Evolutionary conservation across 441 rosid species (phyloP), one percentile per base, ranked within the genome.

Genomic region (Flueggea neowawraea): DNA sequence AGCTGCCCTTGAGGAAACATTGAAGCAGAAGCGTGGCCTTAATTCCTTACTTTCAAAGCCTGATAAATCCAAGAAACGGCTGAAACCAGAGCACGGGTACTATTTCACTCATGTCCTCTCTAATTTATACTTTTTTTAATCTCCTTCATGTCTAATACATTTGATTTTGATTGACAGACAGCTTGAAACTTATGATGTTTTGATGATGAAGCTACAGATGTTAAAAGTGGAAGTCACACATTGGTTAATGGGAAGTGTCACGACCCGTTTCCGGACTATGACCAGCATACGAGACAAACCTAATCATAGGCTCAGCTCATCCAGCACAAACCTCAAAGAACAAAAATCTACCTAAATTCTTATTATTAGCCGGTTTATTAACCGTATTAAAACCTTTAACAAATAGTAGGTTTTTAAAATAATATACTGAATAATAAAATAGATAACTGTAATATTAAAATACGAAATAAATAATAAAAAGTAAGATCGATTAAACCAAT

Each of bases 111-210:
- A 36, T 36, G 9, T 8, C 41, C 41, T 57, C 48, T 15, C 15
- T 48, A 17, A 50, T 54, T 55, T 63, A 15, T 65, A 52, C 16
- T 52, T 8, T 16, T 58, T 57, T 33, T 66, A 17, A 2, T 12
- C 8, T 9, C 54, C 48, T 22, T 61, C 58, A 61, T 60, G 52
- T 60, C 65, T 70, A 56, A 67, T 50, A 62, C 36, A 43, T 71
- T 31, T 32, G 53, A 52, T 31, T 59, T 43, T 22, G 48, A 55
- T 36, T 36, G 41, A 74, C 84, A 94, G 95, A 72, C 77, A 67
- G 73, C 84, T 94, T 63, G 94, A 94, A 78, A 80, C 96, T 32
- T 77, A 71, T 78, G 91, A 86, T 63, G 97, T 76, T 90, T 82
- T 64, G 90, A 77, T 63, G 97, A 94, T 54, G 90, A 87, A 75